Base-by-base conservation (phyloP, 2,329 filamentous ascomycete genomes). In the Trichoderma arundinaceum region DNA sequence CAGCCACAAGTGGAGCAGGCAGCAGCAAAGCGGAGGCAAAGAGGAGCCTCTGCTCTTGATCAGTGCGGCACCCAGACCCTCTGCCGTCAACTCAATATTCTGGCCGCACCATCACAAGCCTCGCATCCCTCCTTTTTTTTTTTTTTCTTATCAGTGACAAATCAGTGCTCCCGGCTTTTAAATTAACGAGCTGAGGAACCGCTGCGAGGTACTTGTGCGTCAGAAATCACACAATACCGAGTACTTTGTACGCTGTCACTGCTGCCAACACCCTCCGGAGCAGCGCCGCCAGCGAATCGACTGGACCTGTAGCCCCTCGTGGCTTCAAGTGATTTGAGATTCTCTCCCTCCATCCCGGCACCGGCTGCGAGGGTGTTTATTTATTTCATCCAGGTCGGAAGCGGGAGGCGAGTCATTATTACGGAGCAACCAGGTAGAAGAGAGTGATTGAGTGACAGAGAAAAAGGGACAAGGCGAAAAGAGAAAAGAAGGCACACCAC, bases 41-140 rank as follows among this genome's bases (percentile, higher is more conserved):
- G 32, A 44, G n/a, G 48, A 62, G 60, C 32, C 35, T 13, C 46
- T 63, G 48, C 48, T 63, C 49, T 63, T 63, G 60, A 54, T 46
- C 60, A 63, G 60, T 63, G 60, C 46, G 58, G 39, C 48, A 39
- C 38, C 60, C 60, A 63, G 60, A 44, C 49, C 60, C 60, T 54
- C 60, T 39, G 46, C 58, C 38, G 59, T 44, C 46, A 63, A 44
- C 48, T 46, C 60, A 53, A 63, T 53, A 63, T 53, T 54, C 46
- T 51, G 58, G 58, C 58, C 4, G 48, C 48, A 49, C 58, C 58
- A 35, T 52, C 58, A 62, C 58, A 49, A 52, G 58, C 46, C 48
- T 62, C 48, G 2, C 35, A 39, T 49, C 38, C 44, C 57, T 51
- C 28, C 48, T 10, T 38, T 38, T 7, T 38, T 38, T 35, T 43